Evolutionary conservation across 345 rosid genomes (phyloP).

Genomic region (Rhodomyrtus tomentosa): DNA sequence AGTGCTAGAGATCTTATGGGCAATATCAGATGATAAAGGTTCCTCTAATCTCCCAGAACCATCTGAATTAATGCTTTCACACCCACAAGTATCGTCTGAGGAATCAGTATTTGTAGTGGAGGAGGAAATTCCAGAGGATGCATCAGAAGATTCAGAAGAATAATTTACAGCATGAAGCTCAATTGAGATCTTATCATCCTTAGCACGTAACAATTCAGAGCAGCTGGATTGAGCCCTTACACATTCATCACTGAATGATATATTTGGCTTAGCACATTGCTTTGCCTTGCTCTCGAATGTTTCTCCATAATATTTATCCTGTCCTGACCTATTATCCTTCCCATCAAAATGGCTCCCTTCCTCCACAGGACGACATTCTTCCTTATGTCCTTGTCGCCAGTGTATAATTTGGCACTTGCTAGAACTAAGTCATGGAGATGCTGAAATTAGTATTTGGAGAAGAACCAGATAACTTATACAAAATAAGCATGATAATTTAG

Average conservation of each 20-base stretch:
- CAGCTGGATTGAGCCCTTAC: constrained; percentile 13
- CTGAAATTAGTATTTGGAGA: background rate
- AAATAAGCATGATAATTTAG: background rate
- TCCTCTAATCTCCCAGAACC: constrained; percentile 44
- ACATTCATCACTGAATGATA: constrained; percentile 16
- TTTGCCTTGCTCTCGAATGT: constrained; percentile 2
- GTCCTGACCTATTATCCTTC: constrained; percentile 2
- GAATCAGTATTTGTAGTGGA: constrained; percentile 37
- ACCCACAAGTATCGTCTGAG: constrained; percentile 58
- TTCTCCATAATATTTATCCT: background rate
- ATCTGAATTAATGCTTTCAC: constrained; percentile 55
- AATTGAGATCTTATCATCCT: constrained; percentile 25
- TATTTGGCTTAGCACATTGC: constrained; percentile 10
- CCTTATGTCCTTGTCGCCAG: constrained; percentile 46
- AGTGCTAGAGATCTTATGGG: constrained; percentile 18
- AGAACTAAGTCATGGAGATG: constrained; percentile 19
- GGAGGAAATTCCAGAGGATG: constrained; percentile 73
- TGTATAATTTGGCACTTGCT: constrained; percentile 40
- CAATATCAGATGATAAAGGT: constrained; percentile 18
- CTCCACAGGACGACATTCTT: constrained; percentile 25
- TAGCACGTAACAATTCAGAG: constrained; percentile 18
- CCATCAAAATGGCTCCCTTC: constrained; percentile 2
- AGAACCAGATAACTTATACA: background rate
- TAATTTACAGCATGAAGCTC: constrained; percentile 22
- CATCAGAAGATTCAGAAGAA: constrained; percentile 45